phyloP scores from a whole-genome alignment of 1,284 basidiomycete species.

The Inonotus hispidus region DNA sequence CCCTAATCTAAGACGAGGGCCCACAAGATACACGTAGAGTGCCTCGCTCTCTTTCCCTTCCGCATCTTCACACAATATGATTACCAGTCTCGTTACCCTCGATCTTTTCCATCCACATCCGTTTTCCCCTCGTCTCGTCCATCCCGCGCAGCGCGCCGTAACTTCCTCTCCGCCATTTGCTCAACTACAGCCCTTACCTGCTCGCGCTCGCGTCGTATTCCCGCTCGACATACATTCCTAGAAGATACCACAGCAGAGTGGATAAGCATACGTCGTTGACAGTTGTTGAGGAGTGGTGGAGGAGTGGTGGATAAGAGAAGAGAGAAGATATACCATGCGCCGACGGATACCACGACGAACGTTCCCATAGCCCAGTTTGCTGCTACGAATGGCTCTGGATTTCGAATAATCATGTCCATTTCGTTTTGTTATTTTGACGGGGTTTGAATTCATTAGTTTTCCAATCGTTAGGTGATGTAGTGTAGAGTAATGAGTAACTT shows the following conservation, averaged over 20 bases:
- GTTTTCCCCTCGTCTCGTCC: neutral
- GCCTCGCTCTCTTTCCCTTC: neutral
- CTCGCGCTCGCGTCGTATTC: slow-evolving; percentile 47
- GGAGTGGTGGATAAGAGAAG: too few relatives aligned
- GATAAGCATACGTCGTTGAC: neutral
- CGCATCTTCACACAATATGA: too few relatives aligned
- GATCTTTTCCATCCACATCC: neutral
- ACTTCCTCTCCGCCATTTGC: slow-evolving; percentile 46
- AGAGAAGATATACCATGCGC: slow-evolving; percentile 39
- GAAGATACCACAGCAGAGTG: neutral
- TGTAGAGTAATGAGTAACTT: neutral
- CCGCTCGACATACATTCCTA: slow-evolving; percentile 61
- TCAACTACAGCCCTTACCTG: slow-evolving; percentile 55
- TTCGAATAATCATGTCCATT: too few relatives aligned
- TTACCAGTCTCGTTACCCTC: neutral
- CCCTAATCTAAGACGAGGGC: neutral
- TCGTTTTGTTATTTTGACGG: neutral
- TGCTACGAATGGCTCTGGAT: slow-evolving; percentile 38
- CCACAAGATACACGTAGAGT: neutral
- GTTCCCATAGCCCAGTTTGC: slow-evolving; percentile 54
- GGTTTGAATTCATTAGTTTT: neutral
- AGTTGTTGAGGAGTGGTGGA: neutral
- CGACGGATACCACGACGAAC: slow-evolving; percentile 45
- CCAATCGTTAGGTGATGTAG: too few relatives aligned
- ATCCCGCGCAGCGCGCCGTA: slow-evolving; percentile 21